phyloP scores from a whole-genome alignment of 768 basidiomycete species.

The Aureoboletus auriporus region DNA sequence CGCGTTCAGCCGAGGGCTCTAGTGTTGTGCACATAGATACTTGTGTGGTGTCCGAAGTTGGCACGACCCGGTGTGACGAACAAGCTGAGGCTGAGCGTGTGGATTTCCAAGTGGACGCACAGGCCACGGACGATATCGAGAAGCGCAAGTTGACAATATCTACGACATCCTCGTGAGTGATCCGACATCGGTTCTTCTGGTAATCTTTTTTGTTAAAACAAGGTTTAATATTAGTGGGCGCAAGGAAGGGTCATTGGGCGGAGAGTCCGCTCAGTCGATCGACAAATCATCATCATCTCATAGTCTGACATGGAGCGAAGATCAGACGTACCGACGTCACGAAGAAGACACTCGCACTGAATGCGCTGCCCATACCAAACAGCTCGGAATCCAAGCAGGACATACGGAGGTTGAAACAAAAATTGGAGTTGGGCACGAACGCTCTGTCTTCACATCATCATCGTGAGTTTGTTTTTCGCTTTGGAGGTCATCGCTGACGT shows the following conservation, averaged over 20 bases:
- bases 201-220: too few relatives aligned
- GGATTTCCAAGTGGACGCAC: background rate
- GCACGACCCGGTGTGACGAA: background rate
- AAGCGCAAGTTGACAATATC: background rate
- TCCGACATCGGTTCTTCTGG: too few relatives aligned
- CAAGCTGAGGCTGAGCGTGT: background rate
- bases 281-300: background rate
- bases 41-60: background rate
- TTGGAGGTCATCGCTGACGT: background rate
- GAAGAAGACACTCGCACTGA: background rate
- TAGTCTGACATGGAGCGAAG: too few relatives aligned
- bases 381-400: background rate
- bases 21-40: background rate
- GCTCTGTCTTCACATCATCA: background rate
- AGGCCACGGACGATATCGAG: background rate
- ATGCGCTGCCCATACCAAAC: background rate
- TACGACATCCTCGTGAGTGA: conserved; percentile 5
- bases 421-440: background rate
- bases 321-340: too few relatives aligned
- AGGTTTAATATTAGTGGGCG: background rate
- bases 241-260: background rate
- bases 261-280: background rate
- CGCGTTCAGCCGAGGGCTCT: background rate
- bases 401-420: background rate
- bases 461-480: background rate